A percentile compares a stretch with the other conserved stretches of the same genome.
These are phyloP conservation scores for Cruciata laevipes DNA, from an alignment of 257 asterid species.

Conservation along the genomic window DNA sequence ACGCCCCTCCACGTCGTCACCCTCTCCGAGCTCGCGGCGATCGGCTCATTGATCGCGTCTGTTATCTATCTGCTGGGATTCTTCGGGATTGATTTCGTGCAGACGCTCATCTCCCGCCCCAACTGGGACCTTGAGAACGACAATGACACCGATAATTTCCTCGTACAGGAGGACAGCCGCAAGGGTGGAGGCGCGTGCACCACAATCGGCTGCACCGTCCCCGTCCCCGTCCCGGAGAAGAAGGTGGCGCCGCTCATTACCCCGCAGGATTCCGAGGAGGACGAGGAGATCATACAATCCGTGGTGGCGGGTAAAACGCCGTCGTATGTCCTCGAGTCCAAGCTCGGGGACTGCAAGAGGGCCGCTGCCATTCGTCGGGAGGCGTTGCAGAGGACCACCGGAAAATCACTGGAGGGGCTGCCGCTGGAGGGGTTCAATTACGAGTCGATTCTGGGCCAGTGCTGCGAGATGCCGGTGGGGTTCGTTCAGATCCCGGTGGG, in stretches of 20 bases:
- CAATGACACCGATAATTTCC: slow-evolving; percentile 9
- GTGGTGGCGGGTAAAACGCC: slow-evolving; percentile 39
- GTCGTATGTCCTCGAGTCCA: slow-evolving; percentile 44
- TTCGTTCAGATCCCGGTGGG: slow-evolving; percentile 59
- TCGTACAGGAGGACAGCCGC: slow-evolving; percentile 27
- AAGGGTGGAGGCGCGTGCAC: slow-evolving; percentile 22
- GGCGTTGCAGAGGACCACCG: slow-evolving; percentile 46
- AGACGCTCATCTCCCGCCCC: slow-evolving; percentile 33
- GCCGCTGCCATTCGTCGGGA: slow-evolving; percentile 44
- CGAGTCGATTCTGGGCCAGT: slow-evolving; percentile 51
- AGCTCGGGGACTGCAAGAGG: slow-evolving; percentile 42
- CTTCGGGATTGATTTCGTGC: slow-evolving; percentile 46
- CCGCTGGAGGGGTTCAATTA: slow-evolving; percentile 54
- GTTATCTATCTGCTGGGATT: slow-evolving; percentile 38
- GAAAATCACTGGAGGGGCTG: slow-evolving; percentile 44
- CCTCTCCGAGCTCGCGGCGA: slow-evolving; percentile 39
- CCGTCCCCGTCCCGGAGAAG: slow-evolving; percentile 10
- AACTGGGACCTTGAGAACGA: slow-evolving; percentile 41
- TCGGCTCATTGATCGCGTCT: slow-evolving; percentile 31
- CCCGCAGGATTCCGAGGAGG: slow-evolving; percentile 24
- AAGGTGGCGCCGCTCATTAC: slow-evolving; percentile 14
- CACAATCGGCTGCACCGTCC: slow-evolving; percentile 29
- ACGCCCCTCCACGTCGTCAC: slow-evolving; percentile 42
- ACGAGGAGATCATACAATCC: slow-evolving; percentile 32
- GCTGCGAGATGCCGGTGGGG: slow-evolving; percentile 71